A percentile compares a stretch with the other conserved stretches of the same genome.
Evolutionary conservation across 768 basidiomycete genomes (phyloP).

Genomic region (Sutorius australiensis): DNA sequence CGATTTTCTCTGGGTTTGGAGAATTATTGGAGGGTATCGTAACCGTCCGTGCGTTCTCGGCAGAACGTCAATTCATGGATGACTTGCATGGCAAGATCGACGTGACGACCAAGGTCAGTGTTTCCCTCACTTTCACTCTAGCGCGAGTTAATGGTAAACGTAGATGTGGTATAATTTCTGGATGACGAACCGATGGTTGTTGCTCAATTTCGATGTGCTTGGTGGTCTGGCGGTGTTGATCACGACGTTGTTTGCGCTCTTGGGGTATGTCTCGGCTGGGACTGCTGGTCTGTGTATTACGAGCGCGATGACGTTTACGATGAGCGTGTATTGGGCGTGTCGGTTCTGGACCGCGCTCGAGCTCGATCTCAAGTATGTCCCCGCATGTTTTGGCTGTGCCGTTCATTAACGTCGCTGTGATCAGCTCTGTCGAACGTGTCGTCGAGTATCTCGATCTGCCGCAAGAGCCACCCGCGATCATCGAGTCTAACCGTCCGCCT

Average conservation of each 20-base stretch:
- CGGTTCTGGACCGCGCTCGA: conserved; percentile 56
- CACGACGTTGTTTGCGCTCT: conserved; percentile 74
- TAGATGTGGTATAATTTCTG: conserved; percentile 83
- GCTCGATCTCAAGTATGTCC: conserved; percentile 67
- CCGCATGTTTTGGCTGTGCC: neutral
- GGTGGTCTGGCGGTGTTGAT: conserved; percentile 70
- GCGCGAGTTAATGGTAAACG: neutral
- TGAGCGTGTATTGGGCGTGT: conserved; percentile 48
- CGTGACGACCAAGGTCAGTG: conserved; percentile 63
- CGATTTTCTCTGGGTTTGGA: conserved; percentile 79
- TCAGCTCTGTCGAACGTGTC: conserved; percentile 83
- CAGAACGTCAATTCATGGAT: conserved; percentile 73
- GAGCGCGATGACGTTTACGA: conserved; percentile 62
- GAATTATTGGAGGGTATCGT: conserved; percentile 86
- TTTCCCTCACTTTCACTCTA: neutral
- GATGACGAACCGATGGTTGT: conserved; percentile 87
- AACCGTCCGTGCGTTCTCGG: conserved; percentile 89
- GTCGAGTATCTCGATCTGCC: conserved; percentile 89
- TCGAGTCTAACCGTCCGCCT: conserved; percentile 72
- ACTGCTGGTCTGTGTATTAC: conserved; percentile 73
- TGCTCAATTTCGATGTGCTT: conserved; percentile 77
- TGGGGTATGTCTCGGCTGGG: conserved; percentile 55
- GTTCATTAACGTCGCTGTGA: conserved; percentile 2
- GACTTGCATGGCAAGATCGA: conserved; percentile 72
- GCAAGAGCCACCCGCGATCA: conserved; percentile 76